A percentile compares a stretch with the other conserved stretches of the same genome.
Conservation (phyloP, 179 eudicot genomes). For the Monotropa hypopitys region DNA sequence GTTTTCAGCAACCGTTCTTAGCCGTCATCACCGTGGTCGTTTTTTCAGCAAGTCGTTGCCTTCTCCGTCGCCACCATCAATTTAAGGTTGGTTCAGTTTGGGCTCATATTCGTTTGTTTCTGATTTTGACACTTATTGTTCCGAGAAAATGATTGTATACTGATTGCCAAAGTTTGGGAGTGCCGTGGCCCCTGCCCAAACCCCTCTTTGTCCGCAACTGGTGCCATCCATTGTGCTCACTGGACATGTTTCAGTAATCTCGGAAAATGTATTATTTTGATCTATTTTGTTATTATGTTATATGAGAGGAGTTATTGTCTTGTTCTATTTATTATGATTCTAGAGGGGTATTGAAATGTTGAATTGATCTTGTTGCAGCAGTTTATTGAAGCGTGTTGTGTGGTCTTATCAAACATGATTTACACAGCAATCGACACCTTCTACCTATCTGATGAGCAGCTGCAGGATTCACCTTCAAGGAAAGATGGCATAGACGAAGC, state of each 20-base stretch:
- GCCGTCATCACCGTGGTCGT: too few species aligned
- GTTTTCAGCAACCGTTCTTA: too few species aligned
- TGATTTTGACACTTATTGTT: too few species aligned
- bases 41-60: too few species aligned
- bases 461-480: slow-evolving; percentile 65
- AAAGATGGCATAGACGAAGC: slow-evolving; percentile 74
- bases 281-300: not conserved
- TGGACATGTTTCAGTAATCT: not conserved
- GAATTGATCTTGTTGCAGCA: not conserved
- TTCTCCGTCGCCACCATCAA: too few species aligned
- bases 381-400: not conserved
- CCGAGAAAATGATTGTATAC: too few species aligned
- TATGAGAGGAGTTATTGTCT: not conserved
- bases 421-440: slow-evolving; percentile 89
- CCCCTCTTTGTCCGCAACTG: not conserved
- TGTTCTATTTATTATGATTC: not conserved
- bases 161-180: too few species aligned
- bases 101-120: too few species aligned
- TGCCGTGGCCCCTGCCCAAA: too few species aligned
- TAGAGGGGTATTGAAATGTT: slow-evolving; percentile 20
- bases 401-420: slow-evolving; percentile 34
- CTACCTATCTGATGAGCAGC: slow-evolving; percentile 69
- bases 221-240: not conserved
- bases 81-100: too few species aligned
- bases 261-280: not conserved